A percentile compares a stretch with the other conserved stretches of the same genome.
These are phyloP conservation scores for Sonneratia caseolaris DNA, from an alignment of 345 rosid genomes.

Conservation along the genomic window DNA sequence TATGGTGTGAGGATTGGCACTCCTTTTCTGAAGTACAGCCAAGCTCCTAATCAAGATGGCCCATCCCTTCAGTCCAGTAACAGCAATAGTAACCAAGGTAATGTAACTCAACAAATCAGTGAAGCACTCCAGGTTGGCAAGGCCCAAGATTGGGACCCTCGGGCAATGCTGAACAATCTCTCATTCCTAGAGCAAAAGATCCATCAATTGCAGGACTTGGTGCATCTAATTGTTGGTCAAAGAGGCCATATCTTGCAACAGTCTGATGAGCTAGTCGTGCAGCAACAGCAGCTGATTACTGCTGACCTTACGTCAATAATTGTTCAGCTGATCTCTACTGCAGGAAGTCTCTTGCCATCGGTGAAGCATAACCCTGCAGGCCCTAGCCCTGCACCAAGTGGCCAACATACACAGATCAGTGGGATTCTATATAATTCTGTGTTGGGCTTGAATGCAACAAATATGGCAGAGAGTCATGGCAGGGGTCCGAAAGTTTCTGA, in stretches of 20 bases:
- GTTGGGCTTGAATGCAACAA: constrained; percentile 22
- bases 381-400: constrained; percentile 25
- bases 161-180: constrained; percentile 60
- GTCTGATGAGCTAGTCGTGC: constrained; percentile 48
- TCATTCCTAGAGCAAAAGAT: constrained; percentile 85
- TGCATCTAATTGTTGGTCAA: constrained; percentile 52
- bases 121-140: constrained; percentile 28
- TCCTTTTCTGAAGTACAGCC: constrained; percentile 33
- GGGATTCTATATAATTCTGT: constrained; percentile 37
- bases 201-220: constrained; percentile 61
- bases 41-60: constrained; percentile 10
- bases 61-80: constrained; percentile 15
- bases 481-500: constrained; percentile 26
- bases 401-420: constrained; percentile 45
- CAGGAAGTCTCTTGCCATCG: constrained; percentile 91
- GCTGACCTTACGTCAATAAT: constrained; percentile 89
- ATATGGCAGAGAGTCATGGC: constrained; percentile 24
- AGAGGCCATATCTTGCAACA: constrained; percentile 38
- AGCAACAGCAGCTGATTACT: constrained; percentile 72
- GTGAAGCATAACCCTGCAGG: constrained; percentile 52
- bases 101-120: constrained; percentile 25
- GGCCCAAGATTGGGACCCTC: constrained; percentile 81
- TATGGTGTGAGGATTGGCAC: constrained; percentile 34
- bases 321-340: constrained; percentile 86
- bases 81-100: constrained; percentile 21